Percentiles rank a stretch among this genome's conserved stretches.
Evolutionary conservation across 139 green algal genomes (phyloP).

Genomic region (Chlorella sp.): DNA sequence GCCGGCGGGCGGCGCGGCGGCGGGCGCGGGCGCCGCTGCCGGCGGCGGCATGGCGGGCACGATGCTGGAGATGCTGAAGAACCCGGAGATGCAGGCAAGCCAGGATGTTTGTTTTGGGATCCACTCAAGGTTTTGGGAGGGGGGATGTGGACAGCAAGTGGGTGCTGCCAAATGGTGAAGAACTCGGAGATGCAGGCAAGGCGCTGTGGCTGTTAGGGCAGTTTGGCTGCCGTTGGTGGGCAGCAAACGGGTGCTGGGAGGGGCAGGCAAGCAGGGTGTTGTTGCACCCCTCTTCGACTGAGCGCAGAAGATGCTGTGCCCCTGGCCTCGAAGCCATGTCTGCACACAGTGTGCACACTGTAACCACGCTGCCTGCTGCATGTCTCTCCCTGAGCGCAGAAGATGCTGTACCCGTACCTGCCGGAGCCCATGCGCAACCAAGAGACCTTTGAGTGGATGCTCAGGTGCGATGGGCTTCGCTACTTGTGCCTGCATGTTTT

Average conservation of each 20-base stretch:
- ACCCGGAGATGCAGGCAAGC: conserved; percentile 50
- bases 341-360: neutral
- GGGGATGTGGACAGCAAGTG: too few species aligned
- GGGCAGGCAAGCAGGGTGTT: too few species aligned
- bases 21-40: neutral
- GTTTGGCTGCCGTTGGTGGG: too few species aligned
- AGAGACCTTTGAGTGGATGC: conserved; percentile 90
- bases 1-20: neutral
- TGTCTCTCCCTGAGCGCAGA: conserved; percentile 57
- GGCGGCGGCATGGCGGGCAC: neutral
- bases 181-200: conserved; percentile 45
- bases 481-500: too few species aligned
- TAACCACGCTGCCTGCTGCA: neutral
- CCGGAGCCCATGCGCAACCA: conserved; percentile 92
- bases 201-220: neutral
- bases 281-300: too few species aligned
- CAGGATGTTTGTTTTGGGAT: too few species aligned
- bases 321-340: too few species aligned
- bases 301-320: neutral
- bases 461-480: conserved; percentile 63
- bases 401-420: conserved; percentile 93
- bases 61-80: conserved; percentile 55
- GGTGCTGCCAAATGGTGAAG: conserved; percentile 57
- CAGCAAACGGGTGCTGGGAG: too few species aligned
- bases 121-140: too few species aligned